phyloP scores from a whole-genome alignment of 2,329 filamentous ascomycete species.

The Chrysosporium keratinophilum region DNA sequence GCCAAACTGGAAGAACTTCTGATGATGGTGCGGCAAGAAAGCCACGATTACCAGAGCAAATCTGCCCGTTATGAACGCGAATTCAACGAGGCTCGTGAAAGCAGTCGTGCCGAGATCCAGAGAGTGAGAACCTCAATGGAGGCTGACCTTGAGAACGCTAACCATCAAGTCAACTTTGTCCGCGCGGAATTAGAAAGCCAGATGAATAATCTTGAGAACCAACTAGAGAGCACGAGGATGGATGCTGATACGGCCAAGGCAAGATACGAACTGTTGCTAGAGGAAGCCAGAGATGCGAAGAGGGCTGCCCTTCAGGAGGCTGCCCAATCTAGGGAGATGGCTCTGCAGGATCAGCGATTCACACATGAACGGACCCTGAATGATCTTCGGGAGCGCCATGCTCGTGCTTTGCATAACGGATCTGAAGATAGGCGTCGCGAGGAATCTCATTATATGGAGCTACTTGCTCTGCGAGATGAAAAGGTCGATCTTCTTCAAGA shows the following conservation, averaged over 20 bases:
- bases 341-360: constrained; percentile 49
- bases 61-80: constrained; percentile 65
- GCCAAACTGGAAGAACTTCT: constrained; percentile 54
- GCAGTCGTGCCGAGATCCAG: constrained; percentile 67
- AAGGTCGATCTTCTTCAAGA: constrained; percentile 81
- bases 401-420: constrained; percentile 60
- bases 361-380: constrained; percentile 64
- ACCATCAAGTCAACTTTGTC: constrained; percentile 62
- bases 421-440: constrained; percentile 71
- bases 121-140: constrained; percentile 70
- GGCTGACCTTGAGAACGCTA: constrained; percentile 69
- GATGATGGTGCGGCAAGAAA: constrained; percentile 42
- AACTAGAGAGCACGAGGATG: constrained; percentile 66
- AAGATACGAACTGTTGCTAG: constrained; percentile 71
- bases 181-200: constrained; percentile 73
- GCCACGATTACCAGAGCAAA: constrained; percentile 60
- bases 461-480: constrained; percentile 68
- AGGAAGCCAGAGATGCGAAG: constrained; percentile 65
- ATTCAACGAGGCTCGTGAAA: constrained; percentile 72
- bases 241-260: constrained; percentile 73
- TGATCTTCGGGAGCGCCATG: constrained; percentile 64
- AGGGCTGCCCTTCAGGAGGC: constrained; percentile 48
- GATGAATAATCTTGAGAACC: constrained; percentile 57
- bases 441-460: constrained; percentile 70
- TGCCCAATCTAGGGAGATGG: constrained; percentile 43